Evolutionary conservation across 2,329 filamentous ascomycete genomes (phyloP).

Genomic region (Scedosporium boydii): DNA sequence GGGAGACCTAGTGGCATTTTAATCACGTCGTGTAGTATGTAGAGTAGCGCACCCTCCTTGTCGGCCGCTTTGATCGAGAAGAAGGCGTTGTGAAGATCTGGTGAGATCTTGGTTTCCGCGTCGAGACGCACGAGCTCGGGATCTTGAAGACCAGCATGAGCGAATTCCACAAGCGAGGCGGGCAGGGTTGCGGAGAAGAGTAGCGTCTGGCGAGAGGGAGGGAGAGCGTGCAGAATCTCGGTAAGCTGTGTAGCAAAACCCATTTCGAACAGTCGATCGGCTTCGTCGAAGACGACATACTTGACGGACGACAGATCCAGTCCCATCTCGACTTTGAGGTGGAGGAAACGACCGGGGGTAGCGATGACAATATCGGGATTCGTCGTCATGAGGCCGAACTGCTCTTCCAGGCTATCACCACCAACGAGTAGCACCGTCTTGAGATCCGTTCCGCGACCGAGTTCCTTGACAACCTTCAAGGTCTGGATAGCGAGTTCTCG

Average conservation of each 20-base stretch:
- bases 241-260: slow-evolving; percentile 89
- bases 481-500: slow-evolving; percentile 93
- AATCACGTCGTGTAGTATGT: slow-evolving; percentile 85
- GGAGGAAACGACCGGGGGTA: slow-evolving; percentile 89
- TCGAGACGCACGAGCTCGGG: slow-evolving; percentile 84
- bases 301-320: slow-evolving; percentile 82
- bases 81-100: slow-evolving; percentile 90
- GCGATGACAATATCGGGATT: slow-evolving; percentile 98
- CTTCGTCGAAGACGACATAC: slow-evolving; percentile 97
- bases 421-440: slow-evolving; percentile 86
- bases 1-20: slow-evolving; percentile 69
- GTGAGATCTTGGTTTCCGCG: slow-evolving; percentile 90
- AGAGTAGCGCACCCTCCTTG: slow-evolving; percentile 84
- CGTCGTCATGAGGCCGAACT: slow-evolving; percentile 83
- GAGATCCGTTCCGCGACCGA: slow-evolving; percentile 81
- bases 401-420: slow-evolving; percentile 91
- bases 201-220: slow-evolving; percentile 75
- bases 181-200: slow-evolving; percentile 94
- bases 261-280: slow-evolving; percentile 96
- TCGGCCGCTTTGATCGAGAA: slow-evolving; percentile 88
- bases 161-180: slow-evolving; percentile 91
- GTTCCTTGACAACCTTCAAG: slow-evolving; percentile 90
- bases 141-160: slow-evolving; percentile 84
- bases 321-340: slow-evolving; percentile 94
- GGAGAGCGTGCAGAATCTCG: slow-evolving; percentile 85